These are phyloP conservation scores for Coemansia asiatica DNA, from an alignment of 192 early-diverging fungal genomes.

Conservation along the genomic window DNA sequence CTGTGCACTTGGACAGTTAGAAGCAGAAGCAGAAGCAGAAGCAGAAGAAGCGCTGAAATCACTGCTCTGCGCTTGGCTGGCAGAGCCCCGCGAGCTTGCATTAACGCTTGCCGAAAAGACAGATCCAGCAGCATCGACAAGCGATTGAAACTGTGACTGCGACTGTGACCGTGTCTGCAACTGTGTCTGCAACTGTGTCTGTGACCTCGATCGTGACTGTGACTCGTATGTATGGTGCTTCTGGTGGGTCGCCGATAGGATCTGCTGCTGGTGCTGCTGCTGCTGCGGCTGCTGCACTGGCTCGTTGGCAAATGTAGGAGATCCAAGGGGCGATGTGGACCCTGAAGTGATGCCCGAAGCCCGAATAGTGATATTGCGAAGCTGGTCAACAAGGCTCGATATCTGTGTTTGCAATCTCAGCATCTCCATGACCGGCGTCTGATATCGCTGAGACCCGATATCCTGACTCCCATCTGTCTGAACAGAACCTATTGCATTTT, in stretches of 20 bases:
- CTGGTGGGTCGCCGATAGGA: too few species aligned
- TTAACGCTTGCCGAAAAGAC: neutral
- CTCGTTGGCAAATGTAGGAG: neutral
- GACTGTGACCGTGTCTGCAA: too few species aligned
- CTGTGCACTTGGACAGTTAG: neutral
- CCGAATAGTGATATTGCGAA: constrained; percentile 45
- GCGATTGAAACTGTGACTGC: too few species aligned
- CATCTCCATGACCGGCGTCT: constrained; percentile 49
- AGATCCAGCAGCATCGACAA: too few species aligned
- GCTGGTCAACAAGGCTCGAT: constrained; percentile 41
- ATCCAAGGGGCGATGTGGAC: neutral
- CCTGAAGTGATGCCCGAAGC: constrained; percentile 24
- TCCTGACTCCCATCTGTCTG: neutral
- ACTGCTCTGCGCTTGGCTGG: neutral
- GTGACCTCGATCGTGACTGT: too few species aligned
- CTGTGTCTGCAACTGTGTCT: too few species aligned
- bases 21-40: neutral
- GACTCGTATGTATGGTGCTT: too few species aligned
- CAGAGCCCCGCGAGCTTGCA: neutral
- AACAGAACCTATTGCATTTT: neutral
- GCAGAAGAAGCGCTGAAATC: neutral
- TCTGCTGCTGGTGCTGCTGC: too few species aligned
- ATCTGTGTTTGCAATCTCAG: constrained; percentile 54
- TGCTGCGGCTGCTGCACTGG: too few species aligned
- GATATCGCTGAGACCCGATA: neutral